These are phyloP conservation scores for Trypanosoma caninum DNA, from an alignment of 208 protist genomes.

Conservation along the genomic window DNA sequence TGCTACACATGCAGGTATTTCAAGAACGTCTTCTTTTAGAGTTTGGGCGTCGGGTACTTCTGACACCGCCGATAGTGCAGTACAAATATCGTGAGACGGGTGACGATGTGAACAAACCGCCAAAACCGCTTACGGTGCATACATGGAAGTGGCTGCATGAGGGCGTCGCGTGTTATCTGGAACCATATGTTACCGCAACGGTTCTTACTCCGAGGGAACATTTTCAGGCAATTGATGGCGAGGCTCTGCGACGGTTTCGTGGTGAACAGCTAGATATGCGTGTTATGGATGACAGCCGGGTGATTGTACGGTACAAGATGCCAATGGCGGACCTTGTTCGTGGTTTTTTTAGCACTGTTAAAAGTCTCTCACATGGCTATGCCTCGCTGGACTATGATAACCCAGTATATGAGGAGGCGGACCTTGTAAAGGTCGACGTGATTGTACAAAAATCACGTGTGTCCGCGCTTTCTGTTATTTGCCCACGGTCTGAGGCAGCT, in stretches of 20 bases:
- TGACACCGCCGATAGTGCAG: constrained; percentile 93
- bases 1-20: constrained; percentile 98
- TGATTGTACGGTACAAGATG: constrained; percentile 85
- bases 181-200: constrained; percentile 89
- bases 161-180: constrained; percentile 73
- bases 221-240: constrained; percentile 82
- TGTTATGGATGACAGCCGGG: constrained; percentile 65
- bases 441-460: constrained; percentile 91
- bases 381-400: constrained; percentile 96
- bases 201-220: constrained; percentile 91
- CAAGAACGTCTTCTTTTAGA: constrained; percentile 93
- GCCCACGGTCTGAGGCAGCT: constrained; percentile 61
- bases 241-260: constrained; percentile 60
- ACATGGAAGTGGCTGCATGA: constrained; percentile 88
- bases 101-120: constrained; percentile 23
- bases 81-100: constrained; percentile 75
- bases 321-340: constrained; percentile 93
- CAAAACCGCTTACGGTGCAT: constrained; percentile 55
- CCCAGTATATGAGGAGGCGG: constrained; percentile 72
- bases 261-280: constrained; percentile 72
- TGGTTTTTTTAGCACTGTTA: constrained; percentile 94
- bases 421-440: constrained; percentile 93
- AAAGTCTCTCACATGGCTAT: constrained; percentile 92
- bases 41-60: constrained; percentile 89
- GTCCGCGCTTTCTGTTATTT: constrained; percentile 91